Base-by-base conservation (phyloP, 164 flowering plant genomes). In the Stephania yunnanensis region DNA sequence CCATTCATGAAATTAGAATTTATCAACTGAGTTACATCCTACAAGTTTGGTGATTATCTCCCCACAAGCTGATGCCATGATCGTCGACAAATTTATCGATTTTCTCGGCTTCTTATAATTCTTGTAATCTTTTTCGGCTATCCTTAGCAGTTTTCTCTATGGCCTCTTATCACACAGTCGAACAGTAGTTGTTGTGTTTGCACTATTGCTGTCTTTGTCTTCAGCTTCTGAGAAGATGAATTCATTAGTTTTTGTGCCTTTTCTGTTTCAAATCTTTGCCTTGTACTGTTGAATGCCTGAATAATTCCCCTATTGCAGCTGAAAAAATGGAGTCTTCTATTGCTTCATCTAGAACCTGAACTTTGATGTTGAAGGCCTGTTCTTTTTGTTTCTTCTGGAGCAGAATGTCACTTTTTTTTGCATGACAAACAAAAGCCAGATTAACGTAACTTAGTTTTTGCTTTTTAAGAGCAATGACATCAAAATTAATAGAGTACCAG, bases 161-260 rank as follows among this genome's bases (percentile, higher is more conserved):
- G 3, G 75, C 73, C 74, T 87, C 91, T 69, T 69, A 82, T 77
- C 17, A 86, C 80, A 36, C 87, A 86, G 42, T 83, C 82, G n/a
- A 81, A 76, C 45, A 83, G 75, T 66, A 83, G 82, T 29, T 77
- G 78, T 10, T 71, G 77, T 19, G 78, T 45, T 70, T 81, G 78
- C 69, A 72, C 76, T 45, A 83, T 44, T 5, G 63, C 75, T 61
- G 71, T 77, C 72, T 80, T 82, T 58, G 67, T 75, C 68, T 75
- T 75, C 6, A 53, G 10, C 17, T 67, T 30, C 76, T 80, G 83
- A 53, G 79, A 65, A 58, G 81, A 70, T 65, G 46, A 67, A 29
- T 25, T 58, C 31, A 74, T 63, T 67, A 78, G 72, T 19, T 73
- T 80, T 30, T 70, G 75, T 61, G 46, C 10, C 45, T 81, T 80